Base-by-base conservation (phyloP, 305 asterid species). In the Solanum hybrid region DNA sequence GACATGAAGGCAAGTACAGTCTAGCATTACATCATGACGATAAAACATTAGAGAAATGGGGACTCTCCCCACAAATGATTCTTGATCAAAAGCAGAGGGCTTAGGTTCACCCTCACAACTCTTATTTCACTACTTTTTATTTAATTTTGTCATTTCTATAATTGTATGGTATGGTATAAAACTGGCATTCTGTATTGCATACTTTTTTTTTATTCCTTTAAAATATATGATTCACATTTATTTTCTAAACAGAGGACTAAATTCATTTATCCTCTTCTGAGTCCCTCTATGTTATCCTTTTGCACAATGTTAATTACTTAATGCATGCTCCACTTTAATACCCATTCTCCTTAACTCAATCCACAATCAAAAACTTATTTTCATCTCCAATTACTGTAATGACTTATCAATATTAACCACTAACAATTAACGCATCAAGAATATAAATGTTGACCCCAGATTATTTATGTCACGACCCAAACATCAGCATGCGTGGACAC, bases 41-140 rank as follows among this genome's bases (percentile, higher is more conserved):
- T 26, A 91, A 94, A 22, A 94, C 94, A 90, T 92, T 96, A 29
- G 87, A 82, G 32, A 88, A 90, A 38, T 96, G 99, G 99, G 99
- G 99, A 3, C 88, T 96, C 16, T 93, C 97, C 4, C 84, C 93
- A 6, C 91, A 95, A 27, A 96, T 95, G 99, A 94, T 96, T 46
- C 82, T 89, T 7, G 98, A 94, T 73, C 98, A 96, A 88, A 92
- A 82, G 86, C 86, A 90, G 92, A 86, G 93, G 64, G 94, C 94
- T 24, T 75, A 56, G 69, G 69, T 56, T 56, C 24, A 56, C 69
- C 69, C 24, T 56, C 69, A 56, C 69, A 56, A 56, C 24, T 56
- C 69, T 56, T 56, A 56, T 56, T 56, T 56, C 69, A 56, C 69
- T 17, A 73, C 36, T 20, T 56, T 7, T 20, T 1, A 56, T 56